Percentiles rank a stretch among this genome's conserved stretches.
Conservation (phyloP, 1,284 basidiomycete species). For the Ustilago xerochloae region DNA sequence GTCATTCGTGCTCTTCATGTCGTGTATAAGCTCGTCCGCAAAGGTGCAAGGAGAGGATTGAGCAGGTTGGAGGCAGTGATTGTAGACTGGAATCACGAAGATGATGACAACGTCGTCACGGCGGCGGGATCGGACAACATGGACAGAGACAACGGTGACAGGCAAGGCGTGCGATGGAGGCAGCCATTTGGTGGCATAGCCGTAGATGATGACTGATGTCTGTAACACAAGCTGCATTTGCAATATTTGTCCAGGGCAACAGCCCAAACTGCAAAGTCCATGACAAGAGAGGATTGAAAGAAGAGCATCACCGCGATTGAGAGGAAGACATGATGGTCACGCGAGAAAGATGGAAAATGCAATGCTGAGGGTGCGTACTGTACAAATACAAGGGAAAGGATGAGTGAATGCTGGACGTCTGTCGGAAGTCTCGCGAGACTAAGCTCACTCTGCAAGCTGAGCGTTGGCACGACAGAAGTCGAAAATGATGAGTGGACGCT, state of each 20-base stretch:
- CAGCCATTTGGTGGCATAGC: neutral
- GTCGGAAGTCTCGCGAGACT: neutral
- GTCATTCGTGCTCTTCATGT: conserved; percentile 41
- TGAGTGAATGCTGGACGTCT: neutral
- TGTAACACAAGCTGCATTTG: neutral
- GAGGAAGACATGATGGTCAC: neutral
- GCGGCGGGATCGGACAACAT: neutral
- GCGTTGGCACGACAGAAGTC: neutral
- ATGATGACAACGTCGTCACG: conserved; percentile 14
- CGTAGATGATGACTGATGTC: neutral
- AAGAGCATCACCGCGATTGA: neutral
- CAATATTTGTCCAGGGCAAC: too few species aligned
- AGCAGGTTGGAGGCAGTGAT: conserved; percentile 47
- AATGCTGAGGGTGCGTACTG: conserved; percentile 9
- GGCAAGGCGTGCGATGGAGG: neutral
- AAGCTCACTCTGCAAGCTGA: too few species aligned
- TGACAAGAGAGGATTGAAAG: too few species aligned
- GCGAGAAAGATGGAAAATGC: conserved; percentile 6
- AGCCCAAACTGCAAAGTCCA: too few species aligned
- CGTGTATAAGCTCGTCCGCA: conserved; percentile 42
- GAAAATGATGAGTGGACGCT: neutral
- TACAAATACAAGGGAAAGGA: conserved; percentile 26
- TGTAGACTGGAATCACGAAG: conserved; percentile 52
- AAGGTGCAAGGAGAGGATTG: conserved; percentile 25
- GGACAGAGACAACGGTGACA: neutral